Percentiles rank a stretch among this genome's conserved stretches.
Evolutionary conservation across 208 protist species (phyloP).

Genomic region (Trypanosoma brucei): DNA sequence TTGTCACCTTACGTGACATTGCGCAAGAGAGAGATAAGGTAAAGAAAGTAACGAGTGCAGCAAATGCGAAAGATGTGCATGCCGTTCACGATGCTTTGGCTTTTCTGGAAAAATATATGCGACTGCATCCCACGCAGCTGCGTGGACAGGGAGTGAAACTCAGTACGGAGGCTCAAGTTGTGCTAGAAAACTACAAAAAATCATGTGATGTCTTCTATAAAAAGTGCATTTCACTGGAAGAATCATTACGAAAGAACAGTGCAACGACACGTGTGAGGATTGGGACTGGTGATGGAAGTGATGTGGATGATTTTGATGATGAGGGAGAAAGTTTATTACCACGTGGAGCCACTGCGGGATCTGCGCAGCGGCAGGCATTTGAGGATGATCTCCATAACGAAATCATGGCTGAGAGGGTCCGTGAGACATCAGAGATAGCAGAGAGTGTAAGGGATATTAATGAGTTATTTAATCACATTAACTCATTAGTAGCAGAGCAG

Average conservation of each 20-base stretch:
- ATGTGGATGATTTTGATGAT: constrained; percentile 30
- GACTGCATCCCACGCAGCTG: constrained; percentile 50
- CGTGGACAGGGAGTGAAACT: constrained; percentile 66
- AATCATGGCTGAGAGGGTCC: constrained; percentile 74
- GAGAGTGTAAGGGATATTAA: constrained; percentile 84
- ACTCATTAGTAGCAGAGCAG: constrained; percentile 77
- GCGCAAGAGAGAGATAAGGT: constrained; percentile 72
- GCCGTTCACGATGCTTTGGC: constrained; percentile 60
- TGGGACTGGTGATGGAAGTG: constrained; percentile 24
- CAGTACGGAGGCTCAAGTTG: constrained; percentile 58
- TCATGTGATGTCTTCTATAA: constrained; percentile 83
- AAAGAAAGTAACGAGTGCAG: constrained; percentile 42
- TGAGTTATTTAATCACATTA: constrained; percentile 85
- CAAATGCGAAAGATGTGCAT: constrained; percentile 65
- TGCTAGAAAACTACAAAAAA: constrained; percentile 63
- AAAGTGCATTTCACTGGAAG: constrained; percentile 71
- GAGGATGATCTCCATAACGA: constrained; percentile 79
- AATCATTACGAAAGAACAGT: constrained; percentile 30
- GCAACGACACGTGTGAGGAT: constrained; percentile 18
- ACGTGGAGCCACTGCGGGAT: not conserved
- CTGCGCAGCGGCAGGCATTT: constrained; percentile 50
- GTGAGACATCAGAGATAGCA: constrained; percentile 79
- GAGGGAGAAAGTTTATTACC: constrained; percentile 28
- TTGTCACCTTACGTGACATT: constrained; percentile 57
- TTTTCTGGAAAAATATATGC: constrained; percentile 72